Conservation (phyloP, 129 eudicot species). For the Erigeron canadensis region DNA sequence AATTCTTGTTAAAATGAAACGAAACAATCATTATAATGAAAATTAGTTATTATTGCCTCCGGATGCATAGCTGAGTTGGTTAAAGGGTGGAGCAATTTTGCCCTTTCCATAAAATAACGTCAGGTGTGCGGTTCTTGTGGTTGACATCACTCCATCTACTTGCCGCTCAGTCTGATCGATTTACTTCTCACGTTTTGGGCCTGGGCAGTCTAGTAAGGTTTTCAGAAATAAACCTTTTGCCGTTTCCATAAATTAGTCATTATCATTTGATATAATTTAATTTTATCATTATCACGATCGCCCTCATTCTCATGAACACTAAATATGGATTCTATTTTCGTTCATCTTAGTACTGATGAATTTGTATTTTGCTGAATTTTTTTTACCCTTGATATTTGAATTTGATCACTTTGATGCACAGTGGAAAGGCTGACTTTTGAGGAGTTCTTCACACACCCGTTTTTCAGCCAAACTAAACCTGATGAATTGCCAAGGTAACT, state of each 20-base stretch:
- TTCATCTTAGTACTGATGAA: background rate
- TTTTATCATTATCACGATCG: background rate
- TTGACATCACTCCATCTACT: too few relatives aligned
- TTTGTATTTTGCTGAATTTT: background rate
- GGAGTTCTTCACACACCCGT: constrained; percentile 82
- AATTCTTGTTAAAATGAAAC: background rate
- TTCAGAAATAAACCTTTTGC: too few relatives aligned
- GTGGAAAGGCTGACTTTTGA: constrained; percentile 92
- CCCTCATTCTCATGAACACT: background rate
- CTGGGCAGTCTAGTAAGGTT: too few relatives aligned
- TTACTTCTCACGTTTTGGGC: too few relatives aligned
- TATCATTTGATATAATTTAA: background rate
- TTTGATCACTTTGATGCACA: constrained; percentile 32
- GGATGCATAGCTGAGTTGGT: too few relatives aligned
- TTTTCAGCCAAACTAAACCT: constrained; percentile 49
- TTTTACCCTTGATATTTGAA: constrained; percentile 5
- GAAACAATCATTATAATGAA: background rate
- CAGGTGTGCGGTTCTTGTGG: too few relatives aligned
- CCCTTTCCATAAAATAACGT: too few relatives aligned
- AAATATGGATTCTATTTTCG: background rate
- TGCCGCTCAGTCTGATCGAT: too few relatives aligned
- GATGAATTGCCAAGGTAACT: constrained; percentile 49
- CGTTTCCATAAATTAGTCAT: too few relatives aligned
- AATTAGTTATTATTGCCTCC: background rate
- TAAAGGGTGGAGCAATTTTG: too few relatives aligned